A percentile compares a stretch with the other conserved stretches of the same genome.
phyloP scores from a whole-genome alignment of 1,139 yeast genomes.

The Tardiomyces digboiensis region DNA sequence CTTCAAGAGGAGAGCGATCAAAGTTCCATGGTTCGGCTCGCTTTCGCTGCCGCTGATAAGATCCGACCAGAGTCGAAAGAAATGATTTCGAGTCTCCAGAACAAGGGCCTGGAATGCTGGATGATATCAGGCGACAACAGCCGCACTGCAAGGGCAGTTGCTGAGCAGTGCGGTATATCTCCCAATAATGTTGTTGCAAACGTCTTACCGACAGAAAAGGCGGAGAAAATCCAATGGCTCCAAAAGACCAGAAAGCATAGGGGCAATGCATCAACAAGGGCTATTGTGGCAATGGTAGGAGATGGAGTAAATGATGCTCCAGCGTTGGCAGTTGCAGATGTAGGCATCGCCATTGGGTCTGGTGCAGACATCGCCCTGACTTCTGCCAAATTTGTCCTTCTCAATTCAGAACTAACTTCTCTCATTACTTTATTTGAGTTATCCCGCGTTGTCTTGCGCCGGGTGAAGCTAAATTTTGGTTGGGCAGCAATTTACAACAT shows the following conservation, averaged over 20 bases:
- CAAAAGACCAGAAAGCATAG: conserved; percentile 28
- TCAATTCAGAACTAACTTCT: conserved; percentile 34
- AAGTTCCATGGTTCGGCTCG: conserved; percentile 32
- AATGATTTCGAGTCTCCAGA: conserved; percentile 40
- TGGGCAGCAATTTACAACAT: conserved; percentile 87
- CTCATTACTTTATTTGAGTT: conserved; percentile 62
- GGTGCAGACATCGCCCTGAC: conserved; percentile 94
- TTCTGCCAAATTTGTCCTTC: conserved; percentile 79
- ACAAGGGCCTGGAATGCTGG: conserved; percentile 49
- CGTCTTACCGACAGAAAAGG: conserved; percentile 67
- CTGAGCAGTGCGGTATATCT: conserved; percentile 49
- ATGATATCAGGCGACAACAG: conserved; percentile 66
- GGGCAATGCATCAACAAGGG: conserved; percentile 21
- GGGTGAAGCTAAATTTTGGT: conserved; percentile 69
- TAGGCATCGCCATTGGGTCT: conserved; percentile 86
- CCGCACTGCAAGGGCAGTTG: conserved; percentile 60
- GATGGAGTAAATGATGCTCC: conserved; percentile 98
- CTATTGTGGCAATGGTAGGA: conserved; percentile 60
- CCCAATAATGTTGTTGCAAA: conserved; percentile 52
- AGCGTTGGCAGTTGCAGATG: conserved; percentile 75
- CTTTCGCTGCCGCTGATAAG: conserved; percentile 56
- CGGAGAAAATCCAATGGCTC: conserved; percentile 45
- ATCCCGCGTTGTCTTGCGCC: conserved; percentile 55
- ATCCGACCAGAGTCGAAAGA: conserved; percentile 50
- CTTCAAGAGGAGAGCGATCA: conserved; percentile 24